Evolutionary conservation across 768 basidiomycete genomes (phyloP).

Genomic region (Tulasnella sp.): DNA sequence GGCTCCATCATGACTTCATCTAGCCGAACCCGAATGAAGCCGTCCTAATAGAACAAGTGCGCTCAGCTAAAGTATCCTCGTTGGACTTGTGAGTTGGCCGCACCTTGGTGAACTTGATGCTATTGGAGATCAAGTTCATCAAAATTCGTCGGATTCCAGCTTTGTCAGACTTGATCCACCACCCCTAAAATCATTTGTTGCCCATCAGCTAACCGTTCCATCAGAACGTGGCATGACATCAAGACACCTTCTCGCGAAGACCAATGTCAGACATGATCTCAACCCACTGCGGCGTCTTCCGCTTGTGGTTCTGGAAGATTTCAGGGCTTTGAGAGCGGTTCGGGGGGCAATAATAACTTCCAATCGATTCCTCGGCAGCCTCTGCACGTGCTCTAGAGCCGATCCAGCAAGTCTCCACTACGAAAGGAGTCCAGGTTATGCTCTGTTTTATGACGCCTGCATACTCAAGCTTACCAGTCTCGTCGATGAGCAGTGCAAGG

Average conservation of each 20-base stretch:
- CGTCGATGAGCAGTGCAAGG: slow-evolving; percentile 74
- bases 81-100: slow-evolving; percentile 24
- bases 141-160: slow-evolving; percentile 85
- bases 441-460: neutral
- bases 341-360: slow-evolving; percentile 86
- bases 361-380: slow-evolving; percentile 67
- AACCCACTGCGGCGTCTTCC: slow-evolving; percentile 36
- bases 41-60: slow-evolving; percentile 44
- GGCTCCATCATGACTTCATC: slow-evolving; percentile 51
- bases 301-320: slow-evolving; percentile 5
- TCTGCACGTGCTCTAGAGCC: slow-evolving; percentile 76
- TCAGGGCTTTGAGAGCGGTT: slow-evolving; percentile 36
- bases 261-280: slow-evolving; percentile 88
- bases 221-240: neutral
- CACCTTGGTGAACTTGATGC: slow-evolving; percentile 83
- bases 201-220: neutral
- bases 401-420: slow-evolving; percentile 87
- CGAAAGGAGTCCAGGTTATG: slow-evolving; percentile 24
- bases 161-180: slow-evolving; percentile 81
- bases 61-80: neutral
- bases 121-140: slow-evolving; percentile 94
- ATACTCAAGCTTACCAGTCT: slow-evolving; percentile 38
- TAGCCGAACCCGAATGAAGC: slow-evolving; percentile 78
- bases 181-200: slow-evolving; percentile 47
- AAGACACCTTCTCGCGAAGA: slow-evolving; percentile 53